Evolutionary conservation across 371 early-diverging fungal genomes (phyloP).

Genomic region (Coemansia linderi): DNA sequence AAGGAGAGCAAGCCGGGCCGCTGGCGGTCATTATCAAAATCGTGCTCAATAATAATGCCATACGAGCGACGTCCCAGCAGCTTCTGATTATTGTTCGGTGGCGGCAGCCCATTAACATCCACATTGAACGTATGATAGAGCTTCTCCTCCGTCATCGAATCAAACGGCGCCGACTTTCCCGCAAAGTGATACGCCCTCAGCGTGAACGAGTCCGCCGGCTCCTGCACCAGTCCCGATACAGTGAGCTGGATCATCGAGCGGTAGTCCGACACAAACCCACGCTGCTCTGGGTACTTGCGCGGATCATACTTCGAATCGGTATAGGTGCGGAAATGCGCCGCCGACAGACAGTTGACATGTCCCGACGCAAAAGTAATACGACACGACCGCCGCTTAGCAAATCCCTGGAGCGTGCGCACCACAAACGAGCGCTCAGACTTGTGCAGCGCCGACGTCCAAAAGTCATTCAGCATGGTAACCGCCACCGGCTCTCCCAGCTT

Average conservation of each 20-base stretch:
- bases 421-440: conserved; percentile 69
- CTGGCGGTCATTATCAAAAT: conserved; percentile 48
- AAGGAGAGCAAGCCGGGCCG: conserved; percentile 43
- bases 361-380: conserved; percentile 84
- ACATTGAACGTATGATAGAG: conserved; percentile 51
- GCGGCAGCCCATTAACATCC: conserved; percentile 53
- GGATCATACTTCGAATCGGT: conserved; percentile 58
- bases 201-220: conserved; percentile 48
- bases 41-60: conserved; percentile 44
- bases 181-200: conserved; percentile 52
- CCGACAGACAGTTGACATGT: conserved; percentile 82
- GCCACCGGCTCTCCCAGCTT: conserved; percentile 70
- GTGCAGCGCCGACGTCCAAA: conserved; percentile 71
- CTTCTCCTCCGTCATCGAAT: conserved; percentile 47
- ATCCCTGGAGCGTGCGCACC: conserved; percentile 66
- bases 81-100: conserved; percentile 51
- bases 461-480: conserved; percentile 73
- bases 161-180: conserved; percentile 44
- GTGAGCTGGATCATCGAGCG: conserved; percentile 76
- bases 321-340: conserved; percentile 64
- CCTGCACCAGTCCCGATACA: conserved; percentile 73
- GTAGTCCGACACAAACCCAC: conserved; percentile 46
- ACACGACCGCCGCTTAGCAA: conserved; percentile 62
- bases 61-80: conserved; percentile 45
- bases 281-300: conserved; percentile 58